Evolutionary conservation across 805 yeast species (phyloP), one percentile per base, ranked within the genome.

Genomic region (Sugiyamaella chiloensis): DNA sequence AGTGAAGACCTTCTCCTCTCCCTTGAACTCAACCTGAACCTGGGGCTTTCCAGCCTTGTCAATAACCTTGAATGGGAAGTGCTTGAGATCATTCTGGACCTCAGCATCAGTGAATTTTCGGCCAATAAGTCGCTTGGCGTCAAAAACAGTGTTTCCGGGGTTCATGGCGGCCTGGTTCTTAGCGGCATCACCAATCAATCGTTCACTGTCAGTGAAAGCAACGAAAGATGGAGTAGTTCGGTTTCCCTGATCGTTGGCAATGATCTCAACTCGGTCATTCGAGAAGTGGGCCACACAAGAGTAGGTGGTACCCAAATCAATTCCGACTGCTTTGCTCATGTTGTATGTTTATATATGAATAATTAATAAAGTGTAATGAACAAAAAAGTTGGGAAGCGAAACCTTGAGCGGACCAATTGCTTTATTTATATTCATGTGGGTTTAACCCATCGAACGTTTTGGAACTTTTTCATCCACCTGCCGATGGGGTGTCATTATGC

Each of bases 111-210:
- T 69, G 63, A 83, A 87, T 65, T 87, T 79, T 74, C 83, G 81
- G 60, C 95, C 95, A 66, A 90, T 90, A 67, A 90, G 80, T 75
- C 97, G 85, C 78, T 90, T 90, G 63, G 96, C 96, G 64, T 90
- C 97, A 63, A 90, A 90, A 52, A 90, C 90, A 39, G 97, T 90
- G 79, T 90, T 90, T 52, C 74, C 59, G 46, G 97, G 97, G 75
- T 91, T 91, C 83, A 90, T 86, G 57, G 97, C 96, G 48, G 96
- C 96, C 75, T 91, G 97, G 73, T 91, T 90, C 82, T 91, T 91
- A 52, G 97, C 98, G 60, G 97, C 96, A 73, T 89, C 96, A 71
- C 96, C 96, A 61, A 89, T 89, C 63, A 89, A 78, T 74, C 96
- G 85, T 75, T 91, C 98, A 34, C 90, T 79, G 66, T 88, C 96